A percentile compares a stretch with the other conserved stretches of the same genome.
Evolutionary conservation across 805 yeast species (phyloP).

Genomic region (Brettanomyces anomalus): DNA sequence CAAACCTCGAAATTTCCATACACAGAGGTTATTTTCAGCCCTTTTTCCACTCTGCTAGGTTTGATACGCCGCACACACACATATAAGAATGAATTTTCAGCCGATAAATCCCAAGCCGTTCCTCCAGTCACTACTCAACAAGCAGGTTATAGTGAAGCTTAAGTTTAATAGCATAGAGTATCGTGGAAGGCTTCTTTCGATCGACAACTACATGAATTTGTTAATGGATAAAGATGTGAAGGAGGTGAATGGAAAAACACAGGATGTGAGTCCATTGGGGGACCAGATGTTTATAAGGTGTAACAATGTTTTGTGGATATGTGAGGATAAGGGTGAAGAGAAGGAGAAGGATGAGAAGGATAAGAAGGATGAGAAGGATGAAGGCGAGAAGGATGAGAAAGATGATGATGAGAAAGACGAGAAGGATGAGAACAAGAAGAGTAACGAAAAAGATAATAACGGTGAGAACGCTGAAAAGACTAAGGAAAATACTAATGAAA

Average conservation of each 20-base stretch:
- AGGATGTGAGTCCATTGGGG: slow-evolving; percentile 23
- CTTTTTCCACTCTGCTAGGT: too few species aligned
- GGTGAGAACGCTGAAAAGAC: too few species aligned
- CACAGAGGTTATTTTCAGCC: too few species aligned
- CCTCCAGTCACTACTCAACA: slow-evolving; percentile 63
- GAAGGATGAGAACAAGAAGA: neutral
- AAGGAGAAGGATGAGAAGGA: slow-evolving; percentile 19
- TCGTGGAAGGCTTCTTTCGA: slow-evolving; percentile 64
- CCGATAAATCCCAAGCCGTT: slow-evolving; percentile 91
- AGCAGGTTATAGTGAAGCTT: slow-evolving; percentile 64
- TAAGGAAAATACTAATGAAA: too few species aligned
- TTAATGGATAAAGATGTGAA: slow-evolving; percentile 51
- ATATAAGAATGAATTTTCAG: slow-evolving; percentile 33
- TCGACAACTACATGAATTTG: slow-evolving; percentile 89
- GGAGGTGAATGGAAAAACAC: slow-evolving; percentile 38
- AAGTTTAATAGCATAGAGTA: slow-evolving; percentile 92
- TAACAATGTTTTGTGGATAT: slow-evolving; percentile 77
- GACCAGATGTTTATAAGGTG: slow-evolving; percentile 78
- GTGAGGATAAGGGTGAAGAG: slow-evolving; percentile 40
- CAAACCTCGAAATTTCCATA: too few species aligned
- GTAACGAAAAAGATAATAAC: too few species aligned
- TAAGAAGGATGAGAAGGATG: neutral
- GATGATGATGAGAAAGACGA: neutral
- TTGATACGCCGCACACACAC: too few species aligned
- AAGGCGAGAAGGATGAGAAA: neutral